Evolutionary conservation across 805 yeast genomes (phyloP).

Genomic region (Starmerella floricola): DNA sequence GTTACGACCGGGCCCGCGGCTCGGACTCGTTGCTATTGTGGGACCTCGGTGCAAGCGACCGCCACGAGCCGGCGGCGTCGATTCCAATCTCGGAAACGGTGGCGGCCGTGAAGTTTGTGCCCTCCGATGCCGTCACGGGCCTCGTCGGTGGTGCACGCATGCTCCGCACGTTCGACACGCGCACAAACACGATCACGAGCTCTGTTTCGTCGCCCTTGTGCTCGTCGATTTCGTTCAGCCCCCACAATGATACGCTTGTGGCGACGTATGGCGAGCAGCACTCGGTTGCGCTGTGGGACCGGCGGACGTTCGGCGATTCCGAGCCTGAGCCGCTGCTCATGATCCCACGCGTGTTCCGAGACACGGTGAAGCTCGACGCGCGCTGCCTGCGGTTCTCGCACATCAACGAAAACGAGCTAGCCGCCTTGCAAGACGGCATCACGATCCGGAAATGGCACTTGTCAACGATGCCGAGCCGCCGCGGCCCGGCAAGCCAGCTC

Average conservation of each 20-base stretch:
- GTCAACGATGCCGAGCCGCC: constrained; percentile 7
- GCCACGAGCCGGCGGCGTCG: constrained; percentile 28
- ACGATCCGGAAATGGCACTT: constrained; percentile 69
- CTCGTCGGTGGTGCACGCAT: constrained; percentile 68
- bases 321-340: constrained; percentile 20
- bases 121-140: constrained; percentile 42
- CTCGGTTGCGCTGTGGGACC: constrained; percentile 52
- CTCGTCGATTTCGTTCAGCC: constrained; percentile 55
- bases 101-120: constrained; percentile 53
- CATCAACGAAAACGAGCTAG: constrained; percentile 54
- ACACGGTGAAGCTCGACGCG: constrained; percentile 13
- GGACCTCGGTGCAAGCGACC: constrained; percentile 40
- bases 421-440: constrained; percentile 69
- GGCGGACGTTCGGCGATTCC: constrained; percentile 24
- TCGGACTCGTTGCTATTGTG: constrained; percentile 69
- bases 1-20: constrained; percentile 64
- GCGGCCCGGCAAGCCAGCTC: constrained; percentile 10
- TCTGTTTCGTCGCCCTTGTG: constrained; percentile 62
- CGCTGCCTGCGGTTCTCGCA: constrained; percentile 35
- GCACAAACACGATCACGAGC: constrained; percentile 33
- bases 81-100: constrained; percentile 66
- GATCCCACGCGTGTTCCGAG: constrained; percentile 22
- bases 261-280: constrained; percentile 77
- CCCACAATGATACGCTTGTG: constrained; percentile 52
- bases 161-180: constrained; percentile 57